Evolutionary conservation across 371 early-diverging fungal genomes (phyloP).

Genomic region (Mortierella sp.): DNA sequence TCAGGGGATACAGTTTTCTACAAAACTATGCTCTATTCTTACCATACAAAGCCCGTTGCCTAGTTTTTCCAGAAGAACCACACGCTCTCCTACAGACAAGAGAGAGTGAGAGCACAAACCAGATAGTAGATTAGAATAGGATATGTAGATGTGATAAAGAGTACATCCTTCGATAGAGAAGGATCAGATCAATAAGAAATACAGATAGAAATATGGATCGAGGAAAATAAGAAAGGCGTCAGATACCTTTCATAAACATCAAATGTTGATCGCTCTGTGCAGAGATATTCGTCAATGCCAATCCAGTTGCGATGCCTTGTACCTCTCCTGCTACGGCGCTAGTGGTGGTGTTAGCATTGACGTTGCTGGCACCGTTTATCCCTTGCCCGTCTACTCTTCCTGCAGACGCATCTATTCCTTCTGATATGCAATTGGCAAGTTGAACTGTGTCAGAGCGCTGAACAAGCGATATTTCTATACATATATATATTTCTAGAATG

Average conservation of each 20-base stretch:
- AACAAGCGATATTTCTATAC: too few species aligned
- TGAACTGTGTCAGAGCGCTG: too few species aligned
- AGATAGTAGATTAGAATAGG: too few species aligned
- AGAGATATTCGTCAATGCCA: slow-evolving; percentile 57
- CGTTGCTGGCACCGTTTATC: not conserved
- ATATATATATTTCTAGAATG: not conserved
- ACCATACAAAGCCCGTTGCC: slow-evolving; percentile 44
- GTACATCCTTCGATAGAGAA: not conserved
- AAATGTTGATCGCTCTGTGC: slow-evolving; percentile 65
- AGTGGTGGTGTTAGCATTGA: too few species aligned
- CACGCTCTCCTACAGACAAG: slow-evolving; percentile 32
- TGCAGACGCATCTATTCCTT: not conserved
- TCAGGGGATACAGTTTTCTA: not conserved
- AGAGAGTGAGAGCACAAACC: not conserved
- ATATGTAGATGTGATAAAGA: too few species aligned
- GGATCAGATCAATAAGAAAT: not conserved
- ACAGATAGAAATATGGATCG: too few species aligned
- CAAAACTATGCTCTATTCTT: slow-evolving; percentile 9
- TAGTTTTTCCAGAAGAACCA: slow-evolving; percentile 38
- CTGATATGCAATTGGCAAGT: not conserved
- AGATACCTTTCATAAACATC: slow-evolving; percentile 70
- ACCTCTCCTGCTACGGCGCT: not conserved
- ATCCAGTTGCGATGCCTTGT: slow-evolving; percentile 32
- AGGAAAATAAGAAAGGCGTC: too few species aligned
- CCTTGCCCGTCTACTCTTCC: not conserved